Evolutionary conservation across 257 asterid species (phyloP).

Genomic region (Solanum lignicaule): DNA sequence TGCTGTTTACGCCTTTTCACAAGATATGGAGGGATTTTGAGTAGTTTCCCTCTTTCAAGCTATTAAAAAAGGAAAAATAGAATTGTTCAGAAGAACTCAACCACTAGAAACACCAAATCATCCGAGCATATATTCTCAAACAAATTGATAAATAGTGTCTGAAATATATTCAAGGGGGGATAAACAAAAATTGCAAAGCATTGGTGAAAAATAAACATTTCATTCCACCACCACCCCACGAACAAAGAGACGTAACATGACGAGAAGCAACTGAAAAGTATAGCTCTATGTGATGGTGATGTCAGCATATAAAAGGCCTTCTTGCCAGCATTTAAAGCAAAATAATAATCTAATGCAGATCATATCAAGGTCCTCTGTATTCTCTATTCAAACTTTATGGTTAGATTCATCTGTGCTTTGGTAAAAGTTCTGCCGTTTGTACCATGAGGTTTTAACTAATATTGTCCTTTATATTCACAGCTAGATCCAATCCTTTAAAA

Average conservation of each 20-base stretch:
- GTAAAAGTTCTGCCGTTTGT: not conserved
- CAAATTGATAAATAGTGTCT: not conserved
- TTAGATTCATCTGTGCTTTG: not conserved
- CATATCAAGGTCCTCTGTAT: not conserved
- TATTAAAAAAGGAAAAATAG: constrained; percentile 8
- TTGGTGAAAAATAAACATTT: not conserved
- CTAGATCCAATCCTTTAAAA: not conserved
- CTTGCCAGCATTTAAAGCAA: not conserved
- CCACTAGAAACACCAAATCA: not conserved
- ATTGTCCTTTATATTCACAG: not conserved
- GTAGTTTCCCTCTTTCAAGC: constrained; percentile 84
- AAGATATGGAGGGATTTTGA: constrained; percentile 63
- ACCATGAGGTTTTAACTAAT: not conserved
- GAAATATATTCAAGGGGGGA: not conserved
- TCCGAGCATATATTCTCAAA: not conserved
- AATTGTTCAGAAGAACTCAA: not conserved
- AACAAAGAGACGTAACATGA: not conserved
- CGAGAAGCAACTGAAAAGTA: not conserved
- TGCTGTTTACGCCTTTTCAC: constrained; percentile 90
- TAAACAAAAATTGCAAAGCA: not conserved
- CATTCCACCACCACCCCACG: not conserved
- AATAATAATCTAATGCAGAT: not conserved
- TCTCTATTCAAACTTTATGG: not conserved
- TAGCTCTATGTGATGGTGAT: not conserved
- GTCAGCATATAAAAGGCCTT: not conserved